Evolutionary conservation across 768 basidiomycete species (phyloP).

Genomic region (Cystofilobasidium ferigula): DNA sequence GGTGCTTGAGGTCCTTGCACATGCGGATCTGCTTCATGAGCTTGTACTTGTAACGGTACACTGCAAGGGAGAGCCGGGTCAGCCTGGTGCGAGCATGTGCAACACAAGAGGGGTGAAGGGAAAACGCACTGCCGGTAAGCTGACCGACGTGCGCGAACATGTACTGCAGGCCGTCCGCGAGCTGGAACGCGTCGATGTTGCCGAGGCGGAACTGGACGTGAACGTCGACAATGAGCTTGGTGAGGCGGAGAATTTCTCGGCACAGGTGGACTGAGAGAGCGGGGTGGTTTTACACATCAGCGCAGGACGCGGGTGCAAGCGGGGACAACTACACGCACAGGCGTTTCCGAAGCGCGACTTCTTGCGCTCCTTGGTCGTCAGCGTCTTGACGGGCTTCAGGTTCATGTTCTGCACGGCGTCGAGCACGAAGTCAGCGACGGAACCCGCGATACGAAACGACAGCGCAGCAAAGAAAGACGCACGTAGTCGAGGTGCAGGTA

Average conservation of each 20-base stretch:
- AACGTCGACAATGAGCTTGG: constrained; percentile 96
- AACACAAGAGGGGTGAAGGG: background rate
- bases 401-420: constrained; percentile 15
- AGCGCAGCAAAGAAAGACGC: background rate
- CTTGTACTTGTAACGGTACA: constrained; percentile 99
- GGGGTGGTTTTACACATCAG: background rate
- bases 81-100: background rate
- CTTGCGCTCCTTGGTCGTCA: constrained; percentile 98
- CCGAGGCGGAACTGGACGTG: constrained; percentile 98
- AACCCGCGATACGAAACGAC: background rate
- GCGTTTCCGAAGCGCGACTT: constrained; percentile 99
- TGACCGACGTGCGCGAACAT: constrained; percentile 96
- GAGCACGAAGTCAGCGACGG: background rate
- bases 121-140: constrained; percentile 60
- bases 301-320: background rate
- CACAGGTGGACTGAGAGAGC: constrained; percentile 47
- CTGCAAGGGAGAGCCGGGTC: background rate
- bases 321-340: constrained; percentile 12
- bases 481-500: constrained; percentile 86
- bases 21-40: constrained; percentile 98
- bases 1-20: constrained; percentile 86
- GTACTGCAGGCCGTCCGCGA: constrained; percentile 95
- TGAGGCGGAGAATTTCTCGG: constrained; percentile 92
- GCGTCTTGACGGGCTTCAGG: constrained; percentile 51
- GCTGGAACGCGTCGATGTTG: constrained; percentile 97